These are phyloP conservation scores for Hordeum pubiflorum DNA, from an alignment of 202 grass and related monocot genomes.

Conservation along the genomic window DNA sequence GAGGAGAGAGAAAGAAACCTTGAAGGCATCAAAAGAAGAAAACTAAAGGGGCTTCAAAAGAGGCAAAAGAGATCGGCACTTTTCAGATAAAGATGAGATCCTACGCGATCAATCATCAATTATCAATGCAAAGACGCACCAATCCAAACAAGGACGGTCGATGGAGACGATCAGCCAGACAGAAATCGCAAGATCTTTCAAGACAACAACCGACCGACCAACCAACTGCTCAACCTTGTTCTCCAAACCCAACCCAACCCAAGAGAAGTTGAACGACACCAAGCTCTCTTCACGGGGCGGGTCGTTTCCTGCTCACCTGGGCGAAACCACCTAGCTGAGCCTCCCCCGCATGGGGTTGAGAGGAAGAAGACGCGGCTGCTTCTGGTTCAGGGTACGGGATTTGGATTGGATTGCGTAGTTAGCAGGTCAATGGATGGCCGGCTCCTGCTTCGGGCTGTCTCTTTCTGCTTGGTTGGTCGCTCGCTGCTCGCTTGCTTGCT, in stretches of 20 bases:
- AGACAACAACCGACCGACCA: neutral
- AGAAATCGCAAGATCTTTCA: neutral
- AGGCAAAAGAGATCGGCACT: neutral
- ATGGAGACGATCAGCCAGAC: neutral
- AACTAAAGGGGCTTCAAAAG: neutral
- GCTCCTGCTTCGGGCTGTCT: neutral
- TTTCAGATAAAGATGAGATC: neutral
- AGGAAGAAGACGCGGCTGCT: neutral
- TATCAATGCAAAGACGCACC: constrained; percentile 7
- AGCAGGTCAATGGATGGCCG: constrained; percentile 15
- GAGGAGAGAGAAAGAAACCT: neutral
- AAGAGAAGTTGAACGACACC: neutral
- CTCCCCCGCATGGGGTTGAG: constrained; percentile 8
- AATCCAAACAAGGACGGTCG: neutral
- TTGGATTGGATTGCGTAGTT: neutral
- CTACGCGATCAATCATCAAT: neutral
- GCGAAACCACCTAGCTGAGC: neutral
- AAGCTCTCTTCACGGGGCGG: neutral
- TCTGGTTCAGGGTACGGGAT: neutral
- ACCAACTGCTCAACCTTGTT: neutral
- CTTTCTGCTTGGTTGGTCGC: constrained; percentile 26
- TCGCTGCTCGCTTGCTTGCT: constrained; percentile 6
- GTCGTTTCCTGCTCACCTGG: constrained; percentile 23
- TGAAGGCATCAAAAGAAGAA: neutral
- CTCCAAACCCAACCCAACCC: constrained; percentile 18